Evolutionary conservation across 1,284 basidiomycete species (phyloP).

Genomic region (Cystobasidium pallidum): DNA sequence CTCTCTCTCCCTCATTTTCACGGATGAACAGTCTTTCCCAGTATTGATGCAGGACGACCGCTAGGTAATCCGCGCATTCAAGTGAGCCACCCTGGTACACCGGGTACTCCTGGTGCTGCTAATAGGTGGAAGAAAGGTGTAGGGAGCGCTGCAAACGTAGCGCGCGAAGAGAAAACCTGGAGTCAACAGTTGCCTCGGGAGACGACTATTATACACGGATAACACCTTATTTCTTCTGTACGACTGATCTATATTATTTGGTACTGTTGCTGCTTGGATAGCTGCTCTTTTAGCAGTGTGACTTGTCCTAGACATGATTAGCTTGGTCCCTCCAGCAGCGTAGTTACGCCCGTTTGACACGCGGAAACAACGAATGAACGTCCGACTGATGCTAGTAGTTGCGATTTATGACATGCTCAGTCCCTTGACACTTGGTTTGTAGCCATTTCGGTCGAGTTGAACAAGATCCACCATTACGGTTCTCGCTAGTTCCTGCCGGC

Average conservation of each 20-base stretch:
- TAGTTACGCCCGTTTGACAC: neutral
- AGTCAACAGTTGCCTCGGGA: conserved; percentile 39
- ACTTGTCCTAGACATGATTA: neutral
- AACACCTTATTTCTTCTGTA: neutral
- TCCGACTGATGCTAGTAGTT: neutral
- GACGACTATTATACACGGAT: conserved; percentile 23
- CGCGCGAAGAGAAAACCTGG: conserved; percentile 29
- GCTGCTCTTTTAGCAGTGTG: neutral
- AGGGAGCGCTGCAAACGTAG: neutral
- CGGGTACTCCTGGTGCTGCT: neutral
- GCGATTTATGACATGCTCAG: neutral
- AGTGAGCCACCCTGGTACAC: conserved; percentile 11
- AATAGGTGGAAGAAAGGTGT: conserved; percentile 4
- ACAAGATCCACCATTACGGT: neutral
- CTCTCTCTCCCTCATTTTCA: neutral
- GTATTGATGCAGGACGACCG: conserved; percentile 22
- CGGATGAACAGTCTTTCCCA: conserved; percentile 35
- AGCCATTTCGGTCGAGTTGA: neutral
- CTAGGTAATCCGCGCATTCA: conserved; percentile 10
- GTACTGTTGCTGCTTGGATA: no score
- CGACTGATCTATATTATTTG: neutral
- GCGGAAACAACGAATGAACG: neutral
- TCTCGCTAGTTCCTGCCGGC: neutral
- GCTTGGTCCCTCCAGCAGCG: no score
- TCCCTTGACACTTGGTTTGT: neutral